Conservation (phyloP, 2,329 filamentous ascomycete genomes). For the Lachnum nothofagi region DNA sequence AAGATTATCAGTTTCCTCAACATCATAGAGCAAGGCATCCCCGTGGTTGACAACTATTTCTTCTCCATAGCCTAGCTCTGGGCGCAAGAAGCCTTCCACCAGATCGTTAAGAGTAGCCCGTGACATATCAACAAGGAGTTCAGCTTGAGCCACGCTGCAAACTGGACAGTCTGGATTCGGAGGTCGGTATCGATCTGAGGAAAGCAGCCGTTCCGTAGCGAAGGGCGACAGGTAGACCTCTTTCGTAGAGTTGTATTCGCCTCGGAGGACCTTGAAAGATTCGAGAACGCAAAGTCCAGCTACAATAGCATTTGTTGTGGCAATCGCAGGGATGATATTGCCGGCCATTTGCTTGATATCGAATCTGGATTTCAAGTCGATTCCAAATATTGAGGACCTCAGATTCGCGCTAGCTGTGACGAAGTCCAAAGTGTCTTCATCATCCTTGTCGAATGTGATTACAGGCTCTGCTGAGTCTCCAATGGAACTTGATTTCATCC, state of each 20-base stretch:
- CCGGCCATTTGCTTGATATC: conserved; percentile 99
- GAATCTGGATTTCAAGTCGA: conserved; percentile 83
- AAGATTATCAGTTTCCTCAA: conserved; percentile 82
- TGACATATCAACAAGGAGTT: conserved; percentile 62
- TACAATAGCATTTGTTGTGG: conserved; percentile 95
- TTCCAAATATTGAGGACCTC: conserved; percentile 81
- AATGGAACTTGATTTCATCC: conserved; percentile 49
- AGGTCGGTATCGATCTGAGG: conserved; percentile 48
- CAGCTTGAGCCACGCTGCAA: conserved; percentile 69
- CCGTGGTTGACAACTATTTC: conserved; percentile 76
- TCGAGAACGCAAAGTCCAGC: conserved; percentile 88
- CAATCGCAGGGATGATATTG: conserved; percentile 97
- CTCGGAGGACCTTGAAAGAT: conserved; percentile 81
- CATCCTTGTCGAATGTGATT: conserved; percentile 93
- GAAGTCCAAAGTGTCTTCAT: conserved; percentile 90
- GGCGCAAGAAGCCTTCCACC: conserved; percentile 67
- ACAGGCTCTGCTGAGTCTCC: conserved; percentile 52
- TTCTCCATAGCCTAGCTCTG: conserved; percentile 69
- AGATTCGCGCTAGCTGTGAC: conserved; percentile 88
- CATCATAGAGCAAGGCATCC: conserved; percentile 76
- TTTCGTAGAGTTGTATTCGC: conserved; percentile 65
- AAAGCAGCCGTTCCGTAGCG: conserved; percentile 52
- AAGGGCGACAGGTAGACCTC: conserved; percentile 80
- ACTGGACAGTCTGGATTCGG: conserved; percentile 81
- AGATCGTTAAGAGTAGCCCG: conserved; percentile 73